phyloP scores from a whole-genome alignment of 2,329 filamentous ascomycete species.

The Chaetothyriales sp. region DNA sequence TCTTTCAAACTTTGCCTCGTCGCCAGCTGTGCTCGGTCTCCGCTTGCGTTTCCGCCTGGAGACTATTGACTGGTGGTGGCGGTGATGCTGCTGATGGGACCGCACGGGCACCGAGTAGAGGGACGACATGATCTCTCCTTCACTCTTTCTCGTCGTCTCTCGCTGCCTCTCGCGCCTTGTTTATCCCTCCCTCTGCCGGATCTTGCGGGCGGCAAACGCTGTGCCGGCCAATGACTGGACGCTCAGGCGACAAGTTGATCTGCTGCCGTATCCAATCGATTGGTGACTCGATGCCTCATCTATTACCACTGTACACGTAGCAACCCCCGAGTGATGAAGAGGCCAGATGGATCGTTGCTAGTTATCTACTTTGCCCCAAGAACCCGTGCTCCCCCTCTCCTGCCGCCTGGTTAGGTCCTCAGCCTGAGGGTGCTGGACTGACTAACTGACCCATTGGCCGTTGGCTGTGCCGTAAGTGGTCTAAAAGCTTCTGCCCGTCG shows the following conservation, averaged over 20 bases:
- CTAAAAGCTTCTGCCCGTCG: too few species aligned
- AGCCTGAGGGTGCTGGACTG: too few species aligned
- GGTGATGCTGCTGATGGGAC: neutral
- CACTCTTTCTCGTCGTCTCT: neutral
- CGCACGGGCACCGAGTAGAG: neutral
- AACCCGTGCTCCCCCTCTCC: too few species aligned
- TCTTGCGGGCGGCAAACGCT: neutral
- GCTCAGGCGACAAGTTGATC: neutral
- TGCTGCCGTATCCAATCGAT: neutral
- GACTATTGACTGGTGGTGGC: neutral
- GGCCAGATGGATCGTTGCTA: too few species aligned
- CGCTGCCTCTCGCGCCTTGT: neutral
- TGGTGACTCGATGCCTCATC: neutral
- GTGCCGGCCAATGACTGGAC: neutral
- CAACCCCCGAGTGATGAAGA: too few species aligned
- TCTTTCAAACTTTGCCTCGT: conserved; percentile 2
- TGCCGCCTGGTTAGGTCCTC: too few species aligned
- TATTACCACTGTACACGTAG: too few species aligned
- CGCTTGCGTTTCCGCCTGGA: neutral
- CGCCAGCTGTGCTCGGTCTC: neutral
- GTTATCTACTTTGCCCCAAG: too few species aligned
- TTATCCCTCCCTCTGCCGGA: neutral
- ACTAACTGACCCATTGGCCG: too few species aligned
- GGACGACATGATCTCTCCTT: neutral
- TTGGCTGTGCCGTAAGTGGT: too few species aligned